Conservation (phyloP, 768 basidiomycete genomes). For the Termitomyces heimii region DNA sequence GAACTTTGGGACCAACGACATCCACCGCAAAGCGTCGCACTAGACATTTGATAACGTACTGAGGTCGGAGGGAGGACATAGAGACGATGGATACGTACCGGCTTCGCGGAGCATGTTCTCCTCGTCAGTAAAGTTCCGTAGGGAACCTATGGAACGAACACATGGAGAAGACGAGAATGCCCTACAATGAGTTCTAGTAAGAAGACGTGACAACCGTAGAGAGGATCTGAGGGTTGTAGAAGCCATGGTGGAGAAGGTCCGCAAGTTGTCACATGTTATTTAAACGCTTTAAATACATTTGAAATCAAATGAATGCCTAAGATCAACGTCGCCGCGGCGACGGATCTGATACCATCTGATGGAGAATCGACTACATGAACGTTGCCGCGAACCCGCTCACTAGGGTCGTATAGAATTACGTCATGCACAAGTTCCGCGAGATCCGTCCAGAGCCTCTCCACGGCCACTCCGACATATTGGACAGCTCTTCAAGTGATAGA, state of each 20-base stretch:
- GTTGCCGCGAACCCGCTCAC: not conserved
- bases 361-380: too few species aligned
- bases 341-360: not conserved
- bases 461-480: too few species aligned
- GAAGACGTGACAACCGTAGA: conserved; percentile 5
- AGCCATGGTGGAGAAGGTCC: conserved; percentile 7
- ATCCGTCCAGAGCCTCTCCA: too few species aligned
- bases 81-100: conserved; percentile 43
- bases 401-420: not conserved
- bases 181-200: conserved; percentile 15
- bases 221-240: conserved; percentile 11
- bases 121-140: conserved; percentile 88
- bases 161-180: conserved; percentile 32
- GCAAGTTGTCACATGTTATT: conserved; percentile 8
- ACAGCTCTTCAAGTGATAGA: too few species aligned
- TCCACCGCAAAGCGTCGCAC: conserved; percentile 88
- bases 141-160: conserved; percentile 40
- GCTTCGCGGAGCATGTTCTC: conserved; percentile 91
- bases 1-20: conserved; percentile 84
- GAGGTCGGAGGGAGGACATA: not conserved
- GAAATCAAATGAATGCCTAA: not conserved
- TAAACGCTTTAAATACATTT: not conserved
- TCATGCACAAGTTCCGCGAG: too few species aligned
- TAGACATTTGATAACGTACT: conserved; percentile 20
- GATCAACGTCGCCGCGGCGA: not conserved